Evolutionary conservation across 2,329 filamentous ascomycete species (phyloP).

Genomic region (Aspergillus sp.): DNA sequence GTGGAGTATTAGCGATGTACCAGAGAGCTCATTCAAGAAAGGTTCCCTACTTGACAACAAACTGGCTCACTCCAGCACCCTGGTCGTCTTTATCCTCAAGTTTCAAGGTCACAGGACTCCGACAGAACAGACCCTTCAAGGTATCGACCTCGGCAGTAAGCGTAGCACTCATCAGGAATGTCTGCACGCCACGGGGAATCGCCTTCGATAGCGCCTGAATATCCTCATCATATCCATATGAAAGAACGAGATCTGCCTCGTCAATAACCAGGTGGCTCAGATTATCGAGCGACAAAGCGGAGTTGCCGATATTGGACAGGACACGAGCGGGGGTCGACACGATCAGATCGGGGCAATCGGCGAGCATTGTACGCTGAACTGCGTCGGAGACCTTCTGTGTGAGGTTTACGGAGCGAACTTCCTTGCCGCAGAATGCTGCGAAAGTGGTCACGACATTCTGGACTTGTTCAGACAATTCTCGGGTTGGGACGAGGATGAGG

Average conservation of each 20-base stretch:
- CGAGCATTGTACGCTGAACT: conserved; percentile 78
- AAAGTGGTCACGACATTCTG: conserved; percentile 70
- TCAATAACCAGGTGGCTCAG: conserved; percentile 80
- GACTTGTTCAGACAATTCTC: conserved; percentile 90
- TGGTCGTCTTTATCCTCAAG: conserved; percentile 76
- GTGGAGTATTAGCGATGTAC: conserved; percentile 7
- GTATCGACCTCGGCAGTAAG: conserved; percentile 80
- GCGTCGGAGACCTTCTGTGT: conserved; percentile 85
- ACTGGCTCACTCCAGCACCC: conserved; percentile 73
- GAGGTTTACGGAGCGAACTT: conserved; percentile 74
- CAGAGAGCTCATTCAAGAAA: neutral
- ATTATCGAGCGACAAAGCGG: conserved; percentile 61
- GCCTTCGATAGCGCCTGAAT: conserved; percentile 70
- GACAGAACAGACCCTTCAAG: conserved; percentile 77
- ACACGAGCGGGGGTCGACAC: conserved; percentile 86
- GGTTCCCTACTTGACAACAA: conserved; percentile 63
- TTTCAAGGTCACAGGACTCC: conserved; percentile 70
- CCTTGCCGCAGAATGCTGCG: conserved; percentile 75
- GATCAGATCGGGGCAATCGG: conserved; percentile 80
- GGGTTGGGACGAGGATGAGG: conserved; percentile 89
- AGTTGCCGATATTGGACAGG: conserved; percentile 67
- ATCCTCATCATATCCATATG: conserved; percentile 90
- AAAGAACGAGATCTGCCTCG: conserved; percentile 87
- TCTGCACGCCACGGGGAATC: conserved; percentile 79
- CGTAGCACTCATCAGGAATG: conserved; percentile 89